A percentile compares a stretch with the other conserved stretches of the same genome.
phyloP scores from a whole-genome alignment of 1,139 yeast species.

The Taphrina flavorubra region DNA sequence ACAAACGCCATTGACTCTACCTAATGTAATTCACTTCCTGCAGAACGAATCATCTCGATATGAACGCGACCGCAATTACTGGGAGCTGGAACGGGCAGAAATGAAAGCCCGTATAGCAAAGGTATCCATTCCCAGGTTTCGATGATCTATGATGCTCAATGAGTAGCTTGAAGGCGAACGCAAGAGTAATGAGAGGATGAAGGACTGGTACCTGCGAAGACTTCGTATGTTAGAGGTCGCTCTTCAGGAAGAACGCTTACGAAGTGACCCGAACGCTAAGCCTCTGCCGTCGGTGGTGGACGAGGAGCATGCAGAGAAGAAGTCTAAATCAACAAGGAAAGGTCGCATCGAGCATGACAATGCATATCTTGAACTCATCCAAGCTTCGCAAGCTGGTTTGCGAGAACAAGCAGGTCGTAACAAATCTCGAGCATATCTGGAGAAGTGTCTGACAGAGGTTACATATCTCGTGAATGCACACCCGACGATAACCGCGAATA shows the following conservation, averaged over 20 bases:
- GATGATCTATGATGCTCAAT: no score
- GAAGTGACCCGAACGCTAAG: conserved; percentile 15
- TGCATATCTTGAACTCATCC: conserved; percentile 11
- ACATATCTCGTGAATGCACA: conserved; percentile 29
- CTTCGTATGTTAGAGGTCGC: conserved; percentile 34
- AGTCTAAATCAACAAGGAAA: neutral
- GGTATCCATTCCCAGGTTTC: neutral
- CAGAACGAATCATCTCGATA: conserved; percentile 64
- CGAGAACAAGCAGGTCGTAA: conserved; percentile 25
- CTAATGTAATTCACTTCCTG: conserved; percentile 63
- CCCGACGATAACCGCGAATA: conserved; percentile 14
- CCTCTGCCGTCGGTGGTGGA: conserved; percentile 10
- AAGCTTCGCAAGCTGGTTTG: conserved; percentile 19
- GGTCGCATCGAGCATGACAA: conserved; percentile 23
- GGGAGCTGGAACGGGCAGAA: conserved; percentile 63
- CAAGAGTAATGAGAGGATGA: conserved; percentile 31
- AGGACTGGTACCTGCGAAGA: conserved; percentile 33
- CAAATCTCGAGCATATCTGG: conserved; percentile 30
- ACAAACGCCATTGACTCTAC: conserved; percentile 25
- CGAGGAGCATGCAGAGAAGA: conserved; percentile 14
- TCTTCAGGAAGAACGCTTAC: conserved; percentile 26
- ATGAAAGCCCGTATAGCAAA: conserved; percentile 53
- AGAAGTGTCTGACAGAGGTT: conserved; percentile 37
- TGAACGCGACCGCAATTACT: conserved; percentile 62
- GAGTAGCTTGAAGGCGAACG: conserved; percentile 37